Base-by-base conservation (phyloP, 2,329 filamentous ascomycete genomes). In the Gnomoniopsis sp. region DNA sequence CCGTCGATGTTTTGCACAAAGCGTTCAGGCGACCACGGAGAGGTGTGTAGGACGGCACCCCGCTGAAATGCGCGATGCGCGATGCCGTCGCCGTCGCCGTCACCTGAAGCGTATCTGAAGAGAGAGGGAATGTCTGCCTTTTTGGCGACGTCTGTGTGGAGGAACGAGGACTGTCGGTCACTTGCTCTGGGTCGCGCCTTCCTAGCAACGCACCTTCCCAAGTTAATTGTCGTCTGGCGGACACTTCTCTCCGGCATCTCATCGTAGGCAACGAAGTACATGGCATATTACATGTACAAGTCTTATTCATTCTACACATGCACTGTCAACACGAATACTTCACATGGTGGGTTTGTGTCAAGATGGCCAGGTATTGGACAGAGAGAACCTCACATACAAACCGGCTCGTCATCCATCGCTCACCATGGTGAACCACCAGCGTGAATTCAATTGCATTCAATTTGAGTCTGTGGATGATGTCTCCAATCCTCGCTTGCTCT, bases 111-210 rank as follows among this genome's bases (percentile, higher is more conserved):
- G 26, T 30, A 8, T 30, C 8, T 30, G 43, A 44, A 19, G 10
- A 3, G 10, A 3, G 43, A 19, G 19, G 10, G 8, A 12, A 11
- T 17, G 22, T 14, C 21, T 46, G 26, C 3, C 3, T 26, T 21
- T 10, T 53, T 44, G 6, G n/a, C 41, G 41, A 44, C 41, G n/a
- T 44, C 19, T 44, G 10, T 21, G 19, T 44, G 2, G 19, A 21
- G 17, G n/a, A 2, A 19, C 7, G 6, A 8, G 38, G 36, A 30
- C n/a, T 22, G 11, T n/a, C 41, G 14, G 41, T 54, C 30, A 54
- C 52, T 53, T 23, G 41, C 22, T 46, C 41, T 44, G 38, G n/a
- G 26, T 54, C 52, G 52, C 47, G 23, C 51, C 51, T 53, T 54
- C 52, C 43, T 38, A 17, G 33, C 26, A 44, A 23, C 23, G 21